Percentiles rank a stretch among this genome's conserved stretches.
These are phyloP conservation scores for Chenopodium suecicum DNA, from an alignment of 148 eudicot genomes.

Conservation along the genomic window DNA sequence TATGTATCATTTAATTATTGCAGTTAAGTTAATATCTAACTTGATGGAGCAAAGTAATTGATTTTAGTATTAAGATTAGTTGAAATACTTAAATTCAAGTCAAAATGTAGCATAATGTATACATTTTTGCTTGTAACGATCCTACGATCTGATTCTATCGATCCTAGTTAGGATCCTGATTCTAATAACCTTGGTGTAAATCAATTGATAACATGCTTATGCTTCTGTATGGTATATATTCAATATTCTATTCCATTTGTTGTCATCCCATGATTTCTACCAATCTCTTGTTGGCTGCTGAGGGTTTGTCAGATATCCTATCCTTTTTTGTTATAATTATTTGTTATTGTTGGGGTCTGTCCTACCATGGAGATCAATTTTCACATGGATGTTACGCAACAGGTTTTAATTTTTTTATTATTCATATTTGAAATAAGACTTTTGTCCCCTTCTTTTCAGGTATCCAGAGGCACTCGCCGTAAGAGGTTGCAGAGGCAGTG, in stretches of 20 bases:
- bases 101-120: no score
- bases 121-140: no score
- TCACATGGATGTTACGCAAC: background rate
- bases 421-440: background rate
- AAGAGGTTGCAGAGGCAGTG: conserved; percentile 50
- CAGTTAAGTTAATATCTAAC: no score
- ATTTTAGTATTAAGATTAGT: no score
- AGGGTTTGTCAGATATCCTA: background rate
- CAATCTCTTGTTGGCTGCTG: background rate
- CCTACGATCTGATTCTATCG: no score
- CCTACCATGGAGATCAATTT: conserved; percentile 4
- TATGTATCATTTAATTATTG: no score
- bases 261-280: background rate
- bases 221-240: conserved; percentile 2
- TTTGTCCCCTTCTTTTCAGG: conserved; percentile 30
- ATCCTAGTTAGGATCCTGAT: no score
- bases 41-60: no score
- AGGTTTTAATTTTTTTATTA: background rate
- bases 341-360: background rate
- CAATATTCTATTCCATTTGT: background rate
- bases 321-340: background rate
- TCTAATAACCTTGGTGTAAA: no score
- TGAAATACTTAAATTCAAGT: no score
- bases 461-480: conserved; percentile 58
- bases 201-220: background rate